phyloP scores from a whole-genome alignment of 805 yeast species.

The Saturnispora serradocipensis region DNA sequence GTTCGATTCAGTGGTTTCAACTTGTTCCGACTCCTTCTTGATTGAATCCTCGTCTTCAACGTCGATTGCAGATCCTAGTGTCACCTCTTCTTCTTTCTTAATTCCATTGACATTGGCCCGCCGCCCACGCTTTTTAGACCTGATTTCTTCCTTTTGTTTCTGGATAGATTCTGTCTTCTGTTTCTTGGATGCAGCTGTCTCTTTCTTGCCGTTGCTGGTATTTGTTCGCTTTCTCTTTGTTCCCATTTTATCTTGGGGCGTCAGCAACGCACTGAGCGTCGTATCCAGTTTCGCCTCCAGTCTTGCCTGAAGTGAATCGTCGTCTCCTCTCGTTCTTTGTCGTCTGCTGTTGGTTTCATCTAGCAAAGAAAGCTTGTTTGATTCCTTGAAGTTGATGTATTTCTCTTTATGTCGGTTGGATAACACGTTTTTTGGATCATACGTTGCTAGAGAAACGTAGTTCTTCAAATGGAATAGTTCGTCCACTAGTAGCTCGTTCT shows the following conservation, averaged over 20 bases:
- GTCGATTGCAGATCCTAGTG: neutral
- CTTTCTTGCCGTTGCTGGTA: neutral
- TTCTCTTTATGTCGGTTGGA: slow-evolving; percentile 16
- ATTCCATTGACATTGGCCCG: neutral
- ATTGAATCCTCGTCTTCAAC: neutral
- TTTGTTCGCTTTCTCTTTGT: neutral
- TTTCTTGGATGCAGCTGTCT: neutral
- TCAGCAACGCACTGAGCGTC: neutral
- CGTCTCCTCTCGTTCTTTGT: neutral
- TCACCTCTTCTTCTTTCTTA: neutral
- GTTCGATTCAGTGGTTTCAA: neutral
- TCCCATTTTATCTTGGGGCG: neutral
- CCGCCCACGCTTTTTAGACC: neutral
- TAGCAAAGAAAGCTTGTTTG: neutral
- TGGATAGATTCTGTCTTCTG: neutral
- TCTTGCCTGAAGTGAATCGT: neutral
- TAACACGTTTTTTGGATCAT: slow-evolving; percentile 29
- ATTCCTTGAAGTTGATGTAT: slow-evolving; percentile 5
- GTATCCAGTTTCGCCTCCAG: neutral
- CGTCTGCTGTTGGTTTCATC: neutral
- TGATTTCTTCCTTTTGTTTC: neutral
- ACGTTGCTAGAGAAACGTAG: slow-evolving; percentile 51
- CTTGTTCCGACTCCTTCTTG: neutral
- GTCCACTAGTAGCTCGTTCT: slow-evolving; percentile 41
- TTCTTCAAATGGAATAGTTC: slow-evolving; percentile 58